A percentile compares a stretch with the other conserved stretches of the same genome.
These are phyloP conservation scores for Nitzschia sp. DNA, from an alignment of 108 stramenopile genomes.

Conservation along the genomic window DNA sequence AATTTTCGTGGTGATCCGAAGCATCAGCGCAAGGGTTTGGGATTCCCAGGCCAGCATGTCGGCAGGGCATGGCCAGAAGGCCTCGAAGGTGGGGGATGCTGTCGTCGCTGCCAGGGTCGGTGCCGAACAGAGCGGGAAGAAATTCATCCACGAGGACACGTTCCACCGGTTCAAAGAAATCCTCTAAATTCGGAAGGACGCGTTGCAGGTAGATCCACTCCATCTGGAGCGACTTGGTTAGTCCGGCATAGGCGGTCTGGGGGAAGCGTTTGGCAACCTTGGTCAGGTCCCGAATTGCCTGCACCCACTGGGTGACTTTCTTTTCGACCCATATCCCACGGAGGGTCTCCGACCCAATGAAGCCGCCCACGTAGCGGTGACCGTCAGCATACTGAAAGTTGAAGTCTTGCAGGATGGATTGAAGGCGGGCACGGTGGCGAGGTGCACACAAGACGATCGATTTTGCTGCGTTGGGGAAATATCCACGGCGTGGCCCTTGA, in stretches of 20 bases:
- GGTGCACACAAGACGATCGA: background rate
- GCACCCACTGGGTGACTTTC: conserved; percentile 21
- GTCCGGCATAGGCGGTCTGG: conserved; percentile 22
- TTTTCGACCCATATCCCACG: conserved; percentile 10
- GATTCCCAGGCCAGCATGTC: background rate
- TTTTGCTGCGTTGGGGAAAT: background rate
- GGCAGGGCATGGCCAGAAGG: background rate
- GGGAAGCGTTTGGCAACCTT: conserved; percentile 15
- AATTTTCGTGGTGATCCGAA: no score
- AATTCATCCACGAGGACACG: background rate
- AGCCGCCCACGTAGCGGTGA: background rate
- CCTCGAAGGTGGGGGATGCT: background rate
- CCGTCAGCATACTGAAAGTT: background rate
- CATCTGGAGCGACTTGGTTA: conserved; percentile 23
- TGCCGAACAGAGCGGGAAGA: background rate
- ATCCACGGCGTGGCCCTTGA: background rate
- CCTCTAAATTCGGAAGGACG: background rate
- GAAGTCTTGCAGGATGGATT: background rate
- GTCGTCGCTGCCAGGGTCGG: background rate
- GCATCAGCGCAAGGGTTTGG: conserved; percentile 1
- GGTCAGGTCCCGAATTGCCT: conserved; percentile 13
- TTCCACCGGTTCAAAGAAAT: conserved; percentile 10
- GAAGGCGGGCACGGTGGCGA: background rate
- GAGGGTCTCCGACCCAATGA: background rate
- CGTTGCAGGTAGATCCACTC: conserved; percentile 27